A percentile compares a stretch with the other conserved stretches of the same genome.
These are phyloP conservation scores for Trametes villosa DNA, from an alignment of 768 basidiomycete species.

Conservation along the genomic window DNA sequence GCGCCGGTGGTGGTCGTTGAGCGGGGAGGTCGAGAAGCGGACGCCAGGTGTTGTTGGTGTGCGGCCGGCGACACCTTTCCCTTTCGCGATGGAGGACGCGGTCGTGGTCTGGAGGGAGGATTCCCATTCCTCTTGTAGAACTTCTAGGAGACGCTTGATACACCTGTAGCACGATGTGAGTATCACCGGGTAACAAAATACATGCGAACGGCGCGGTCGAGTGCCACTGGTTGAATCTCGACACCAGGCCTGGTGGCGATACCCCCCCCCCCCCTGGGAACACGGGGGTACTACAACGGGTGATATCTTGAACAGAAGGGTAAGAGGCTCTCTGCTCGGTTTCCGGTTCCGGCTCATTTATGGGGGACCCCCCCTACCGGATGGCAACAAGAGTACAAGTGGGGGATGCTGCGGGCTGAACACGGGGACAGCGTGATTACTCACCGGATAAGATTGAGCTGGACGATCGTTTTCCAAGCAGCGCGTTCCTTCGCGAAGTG, in stretches of 20 bases:
- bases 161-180: slow-evolving; percentile 42
- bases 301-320: no score
- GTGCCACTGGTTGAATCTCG: no score
- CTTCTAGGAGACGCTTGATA: slow-evolving; percentile 59
- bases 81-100: slow-evolving; percentile 29
- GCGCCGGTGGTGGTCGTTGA: slow-evolving; percentile 41
- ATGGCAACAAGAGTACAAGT: no score
- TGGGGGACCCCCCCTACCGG: no score
- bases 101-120: slow-evolving; percentile 32
- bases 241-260: no score
- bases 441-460: slow-evolving; percentile 71
- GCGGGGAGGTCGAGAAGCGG: slow-evolving; percentile 34
- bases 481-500: slow-evolving; percentile 60
- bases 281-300: no score
- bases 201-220: no score
- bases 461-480: slow-evolving; percentile 67
- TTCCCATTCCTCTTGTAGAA: slow-evolving; percentile 53
- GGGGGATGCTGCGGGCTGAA: background rate
- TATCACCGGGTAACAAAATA: background rate
- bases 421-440: slow-evolving; percentile 12
- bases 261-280: no score
- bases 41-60: slow-evolving; percentile 33
- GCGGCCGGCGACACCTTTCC: slow-evolving; percentile 32
- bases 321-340: no score
- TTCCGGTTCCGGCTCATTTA: no score